A percentile compares a stretch with the other conserved stretches of the same genome.
Conservation (phyloP, 2,329 filamentous ascomycete species). For the Ophiostoma perfectum region DNA sequence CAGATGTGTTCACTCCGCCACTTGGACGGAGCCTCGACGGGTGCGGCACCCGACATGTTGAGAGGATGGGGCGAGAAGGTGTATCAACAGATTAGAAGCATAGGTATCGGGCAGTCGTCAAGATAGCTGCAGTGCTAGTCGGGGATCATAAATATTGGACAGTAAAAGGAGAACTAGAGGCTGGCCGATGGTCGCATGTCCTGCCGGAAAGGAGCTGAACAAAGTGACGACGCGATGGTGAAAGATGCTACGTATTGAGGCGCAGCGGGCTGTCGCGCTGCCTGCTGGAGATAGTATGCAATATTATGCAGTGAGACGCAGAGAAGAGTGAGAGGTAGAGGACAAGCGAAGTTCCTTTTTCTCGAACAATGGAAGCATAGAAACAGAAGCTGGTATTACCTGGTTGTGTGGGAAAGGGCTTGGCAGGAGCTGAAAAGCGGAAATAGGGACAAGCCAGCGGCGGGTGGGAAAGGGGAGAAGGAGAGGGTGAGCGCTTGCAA, state of each 20-base stretch:
- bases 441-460: not conserved
- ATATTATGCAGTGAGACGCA: not conserved
- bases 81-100: not conserved
- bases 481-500: too few species aligned
- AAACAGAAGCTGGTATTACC: not conserved
- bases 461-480: not conserved
- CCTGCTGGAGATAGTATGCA: not conserved
- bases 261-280: not conserved
- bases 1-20: slow-evolving; percentile 22
- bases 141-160: too few species aligned
- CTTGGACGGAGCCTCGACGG: slow-evolving; percentile 15
- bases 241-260: not conserved
- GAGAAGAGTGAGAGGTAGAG: too few species aligned
- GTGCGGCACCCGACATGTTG: slow-evolving; percentile 14
- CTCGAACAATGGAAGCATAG: not conserved
- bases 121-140: not conserved
- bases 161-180: too few species aligned
- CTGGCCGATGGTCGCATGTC: too few species aligned
- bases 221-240: not conserved
- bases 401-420: not conserved
- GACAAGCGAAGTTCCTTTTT: not conserved
- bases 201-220: not conserved
- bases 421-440: not conserved
- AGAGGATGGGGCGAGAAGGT: not conserved
- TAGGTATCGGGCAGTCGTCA: not conserved